Percentiles rank a stretch among this genome's conserved stretches.
Conservation (phyloP, 352 stramenopile genomes). For the Phytopythium mirpurense region DNA sequence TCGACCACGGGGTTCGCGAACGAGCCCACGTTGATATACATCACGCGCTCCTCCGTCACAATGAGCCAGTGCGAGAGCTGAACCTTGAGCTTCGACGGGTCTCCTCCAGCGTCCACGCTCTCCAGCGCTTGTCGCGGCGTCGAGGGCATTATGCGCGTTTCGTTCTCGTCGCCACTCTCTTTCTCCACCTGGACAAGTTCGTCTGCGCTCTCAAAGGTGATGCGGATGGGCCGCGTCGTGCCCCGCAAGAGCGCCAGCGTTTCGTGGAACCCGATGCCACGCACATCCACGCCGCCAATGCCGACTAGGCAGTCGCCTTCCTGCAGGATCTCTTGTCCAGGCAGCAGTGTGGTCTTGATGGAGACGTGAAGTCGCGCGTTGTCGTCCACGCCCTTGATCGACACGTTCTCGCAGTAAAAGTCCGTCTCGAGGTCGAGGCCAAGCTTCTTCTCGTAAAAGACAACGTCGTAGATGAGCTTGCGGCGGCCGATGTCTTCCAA, state of each 20-base stretch:
- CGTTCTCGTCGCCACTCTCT: neutral
- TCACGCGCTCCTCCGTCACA: conserved; percentile 77
- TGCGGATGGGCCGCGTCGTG: conserved; percentile 56
- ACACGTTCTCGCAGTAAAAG: conserved; percentile 88
- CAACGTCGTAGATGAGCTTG: conserved; percentile 77
- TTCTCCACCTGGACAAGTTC: conserved; percentile 39
- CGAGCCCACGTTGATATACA: conserved; percentile 85
- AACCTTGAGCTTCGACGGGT: conserved; percentile 48
- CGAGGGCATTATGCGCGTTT: neutral
- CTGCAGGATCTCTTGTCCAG: conserved; percentile 62
- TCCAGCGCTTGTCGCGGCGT: neutral
- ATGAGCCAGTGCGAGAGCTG: conserved; percentile 84
- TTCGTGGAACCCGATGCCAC: conserved; percentile 81
- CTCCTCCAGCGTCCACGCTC: conserved; percentile 23
- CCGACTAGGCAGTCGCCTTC: conserved; percentile 71
- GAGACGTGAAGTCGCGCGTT: conserved; percentile 38
- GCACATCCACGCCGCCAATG: conserved; percentile 76
- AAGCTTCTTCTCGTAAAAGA: conserved; percentile 79
- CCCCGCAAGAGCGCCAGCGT: conserved; percentile 75
- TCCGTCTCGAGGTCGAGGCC: conserved; percentile 86
- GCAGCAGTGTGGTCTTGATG: conserved; percentile 45
- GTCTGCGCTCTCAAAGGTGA: conserved; percentile 81
- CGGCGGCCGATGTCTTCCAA: conserved; percentile 17
- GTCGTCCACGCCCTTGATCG: conserved; percentile 74
- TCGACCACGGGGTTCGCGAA: conserved; percentile 75